Conservation (phyloP, 2,329 filamentous ascomycete genomes). For the Curvularia sp. region DNA sequence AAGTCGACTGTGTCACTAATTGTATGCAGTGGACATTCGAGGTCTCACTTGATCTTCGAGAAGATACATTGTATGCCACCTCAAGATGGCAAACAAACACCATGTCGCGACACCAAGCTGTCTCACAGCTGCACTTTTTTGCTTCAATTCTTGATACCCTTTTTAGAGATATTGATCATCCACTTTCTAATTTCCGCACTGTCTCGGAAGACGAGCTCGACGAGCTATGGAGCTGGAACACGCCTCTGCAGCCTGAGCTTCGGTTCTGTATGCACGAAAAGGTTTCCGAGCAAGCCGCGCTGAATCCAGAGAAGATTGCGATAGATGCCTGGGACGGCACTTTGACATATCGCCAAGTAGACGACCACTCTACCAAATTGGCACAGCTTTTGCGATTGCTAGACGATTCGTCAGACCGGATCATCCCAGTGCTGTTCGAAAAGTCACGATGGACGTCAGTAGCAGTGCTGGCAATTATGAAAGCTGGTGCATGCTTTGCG, state of each 20-base stretch:
- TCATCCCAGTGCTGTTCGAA: slow-evolving; percentile 52
- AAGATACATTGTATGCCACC: slow-evolving; percentile 44
- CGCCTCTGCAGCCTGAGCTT: slow-evolving; percentile 53
- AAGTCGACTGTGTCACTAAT: slow-evolving; percentile 7
- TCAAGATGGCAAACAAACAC: slow-evolving; percentile 54
- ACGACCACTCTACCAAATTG: slow-evolving; percentile 43
- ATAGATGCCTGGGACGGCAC: slow-evolving; percentile 51
- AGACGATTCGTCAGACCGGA: slow-evolving; percentile 36
- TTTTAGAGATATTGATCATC: slow-evolving; percentile 37
- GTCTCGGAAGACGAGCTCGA: slow-evolving; percentile 51
- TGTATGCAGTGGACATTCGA: slow-evolving; percentile 41
- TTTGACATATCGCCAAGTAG: slow-evolving; percentile 47
- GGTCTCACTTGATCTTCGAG: slow-evolving; percentile 35
- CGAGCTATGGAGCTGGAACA: slow-evolving; percentile 60
- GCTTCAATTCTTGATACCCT: slow-evolving; percentile 47
- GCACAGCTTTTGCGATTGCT: slow-evolving; percentile 37
- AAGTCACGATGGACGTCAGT: slow-evolving; percentile 52
- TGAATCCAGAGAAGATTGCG: slow-evolving; percentile 47
- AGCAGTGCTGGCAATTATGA: slow-evolving; percentile 52
- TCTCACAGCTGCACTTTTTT: slow-evolving; percentile 54
- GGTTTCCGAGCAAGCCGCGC: slow-evolving; percentile 50
- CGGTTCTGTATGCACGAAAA: slow-evolving; percentile 59
- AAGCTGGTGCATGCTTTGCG: slow-evolving; percentile 50
- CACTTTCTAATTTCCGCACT: slow-evolving; percentile 26
- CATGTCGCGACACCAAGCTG: slow-evolving; percentile 55